A percentile compares a stretch with the other conserved stretches of the same genome.
These are phyloP conservation scores for Choanephora cucurbitarum DNA, from an alignment of 371 early-diverging fungal genomes.

Conservation along the genomic window DNA sequence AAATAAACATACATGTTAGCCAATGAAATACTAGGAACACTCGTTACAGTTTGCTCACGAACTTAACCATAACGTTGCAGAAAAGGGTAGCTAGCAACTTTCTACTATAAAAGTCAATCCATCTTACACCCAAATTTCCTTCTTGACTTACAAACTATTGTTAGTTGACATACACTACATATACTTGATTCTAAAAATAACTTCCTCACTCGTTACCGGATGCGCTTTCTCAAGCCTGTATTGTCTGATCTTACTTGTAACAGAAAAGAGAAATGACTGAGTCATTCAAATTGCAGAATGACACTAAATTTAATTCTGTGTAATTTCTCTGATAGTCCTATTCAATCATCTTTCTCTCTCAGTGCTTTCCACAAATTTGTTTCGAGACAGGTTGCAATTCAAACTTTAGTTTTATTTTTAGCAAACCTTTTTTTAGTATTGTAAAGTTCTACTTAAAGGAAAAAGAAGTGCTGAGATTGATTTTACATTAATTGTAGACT, in stretches of 20 bases:
- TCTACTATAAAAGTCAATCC: slow-evolving; percentile 5
- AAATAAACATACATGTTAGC: neutral
- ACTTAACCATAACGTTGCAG: slow-evolving; percentile 3
- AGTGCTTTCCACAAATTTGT: no score
- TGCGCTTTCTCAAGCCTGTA: no score
- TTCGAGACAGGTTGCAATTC: neutral
- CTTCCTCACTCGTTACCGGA: neutral
- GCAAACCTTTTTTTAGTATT: slow-evolving; percentile 13
- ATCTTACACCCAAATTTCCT: neutral
- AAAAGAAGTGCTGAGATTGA: neutral
- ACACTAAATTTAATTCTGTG: neutral
- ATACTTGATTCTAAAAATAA: neutral
- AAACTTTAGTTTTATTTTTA: slow-evolving; percentile 7
- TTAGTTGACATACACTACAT: neutral
- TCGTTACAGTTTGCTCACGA: neutral
- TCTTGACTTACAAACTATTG: neutral
- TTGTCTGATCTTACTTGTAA: no score
- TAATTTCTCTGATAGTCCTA: neutral
- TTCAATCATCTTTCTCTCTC: no score
- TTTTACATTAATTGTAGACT: slow-evolving; percentile 5
- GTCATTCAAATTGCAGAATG: no score
- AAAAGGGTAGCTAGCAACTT: neutral
- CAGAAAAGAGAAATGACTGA: neutral
- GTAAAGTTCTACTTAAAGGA: slow-evolving; percentile 10
- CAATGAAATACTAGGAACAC: neutral